Conservation (phyloP, 2,329 filamentous ascomycete genomes). For the Aspergillus calidoustus region DNA sequence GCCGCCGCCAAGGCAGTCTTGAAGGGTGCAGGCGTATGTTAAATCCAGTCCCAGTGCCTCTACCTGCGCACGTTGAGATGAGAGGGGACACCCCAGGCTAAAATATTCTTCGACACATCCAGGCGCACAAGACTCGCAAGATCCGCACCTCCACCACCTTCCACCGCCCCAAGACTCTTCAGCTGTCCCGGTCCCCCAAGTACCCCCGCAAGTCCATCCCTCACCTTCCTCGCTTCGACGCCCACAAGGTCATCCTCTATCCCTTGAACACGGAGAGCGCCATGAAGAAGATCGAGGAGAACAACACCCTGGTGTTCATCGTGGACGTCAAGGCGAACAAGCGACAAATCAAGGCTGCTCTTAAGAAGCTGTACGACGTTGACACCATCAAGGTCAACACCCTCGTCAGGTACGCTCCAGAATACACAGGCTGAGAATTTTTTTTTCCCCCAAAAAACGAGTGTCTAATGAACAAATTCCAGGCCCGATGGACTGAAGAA, state of each 20-base stretch:
- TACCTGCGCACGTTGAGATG: background rate
- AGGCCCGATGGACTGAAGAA: conserved; percentile 98
- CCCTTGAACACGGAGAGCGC: conserved; percentile 99
- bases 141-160: conserved; percentile 91
- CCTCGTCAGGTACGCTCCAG: conserved; percentile 77
- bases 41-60: background rate
- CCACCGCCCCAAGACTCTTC: conserved; percentile 96
- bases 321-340: conserved; percentile 98
- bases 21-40: conserved; percentile 93
- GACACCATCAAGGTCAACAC: conserved; percentile 99
- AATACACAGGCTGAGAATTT: background rate
- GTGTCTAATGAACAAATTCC: conserved; percentile 5
- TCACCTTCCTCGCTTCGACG: conserved; percentile 88
- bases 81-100: conserved; percentile 13
- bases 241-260: conserved; percentile 97
- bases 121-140: conserved; percentile 90
- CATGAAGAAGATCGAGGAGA: conserved; percentile 99
- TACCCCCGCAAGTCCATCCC: conserved; percentile 96
- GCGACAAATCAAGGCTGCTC: conserved; percentile 96
- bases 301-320: conserved; percentile 99
- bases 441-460: background rate
- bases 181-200: conserved; percentile 87
- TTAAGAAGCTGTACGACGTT: conserved; percentile 99
- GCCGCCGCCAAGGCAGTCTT: conserved; percentile 95
- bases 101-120: conserved; percentile 28